These are phyloP conservation scores for Fusarium xyrophilum DNA, from an alignment of 2,329 filamentous ascomycete genomes.

Conservation along the genomic window DNA sequence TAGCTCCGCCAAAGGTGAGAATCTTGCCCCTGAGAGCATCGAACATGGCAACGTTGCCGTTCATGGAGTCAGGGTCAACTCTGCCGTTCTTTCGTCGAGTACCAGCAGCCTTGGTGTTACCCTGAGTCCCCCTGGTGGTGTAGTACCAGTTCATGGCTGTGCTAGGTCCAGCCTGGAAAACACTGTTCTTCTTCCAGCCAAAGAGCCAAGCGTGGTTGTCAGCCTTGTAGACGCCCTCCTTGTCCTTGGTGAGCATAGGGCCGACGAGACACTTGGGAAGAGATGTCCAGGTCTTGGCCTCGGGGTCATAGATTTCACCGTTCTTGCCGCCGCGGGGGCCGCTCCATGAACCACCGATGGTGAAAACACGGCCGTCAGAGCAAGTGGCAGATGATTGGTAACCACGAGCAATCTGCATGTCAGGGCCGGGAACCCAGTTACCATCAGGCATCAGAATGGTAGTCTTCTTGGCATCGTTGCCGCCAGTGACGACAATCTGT, in stretches of 20 bases:
- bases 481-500: slow-evolving; percentile 62
- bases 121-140: slow-evolving; percentile 39
- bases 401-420: slow-evolving; percentile 29
- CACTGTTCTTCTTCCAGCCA: slow-evolving; percentile 52
- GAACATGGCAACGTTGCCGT: slow-evolving; percentile 63
- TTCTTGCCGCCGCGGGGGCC: slow-evolving; percentile 25
- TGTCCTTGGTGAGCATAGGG: slow-evolving; percentile 55
- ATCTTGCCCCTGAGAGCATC: slow-evolving; percentile 66
- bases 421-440: slow-evolving; percentile 23
- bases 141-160: slow-evolving; percentile 64
- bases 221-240: slow-evolving; percentile 52
- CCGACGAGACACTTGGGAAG: slow-evolving; percentile 49
- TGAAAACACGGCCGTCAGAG: slow-evolving; percentile 31
- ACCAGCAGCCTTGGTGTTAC: slow-evolving; percentile 40
- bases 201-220: slow-evolving; percentile 44
- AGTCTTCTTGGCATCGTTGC: slow-evolving; percentile 56
- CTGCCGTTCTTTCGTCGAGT: slow-evolving; percentile 44
- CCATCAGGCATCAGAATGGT: slow-evolving; percentile 52
- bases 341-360: slow-evolving; percentile 34
- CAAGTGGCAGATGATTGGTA: slow-evolving; percentile 30
- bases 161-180: slow-evolving; percentile 63
- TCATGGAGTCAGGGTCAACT: slow-evolving; percentile 58
- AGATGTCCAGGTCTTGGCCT: slow-evolving; percentile 16
- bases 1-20: slow-evolving; percentile 58
- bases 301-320: slow-evolving; percentile 32